A percentile compares a stretch with the other conserved stretches of the same genome.
These are phyloP conservation scores for Podaxis pistillaris DNA, from an alignment of 768 basidiomycete species.

Conservation along the genomic window DNA sequence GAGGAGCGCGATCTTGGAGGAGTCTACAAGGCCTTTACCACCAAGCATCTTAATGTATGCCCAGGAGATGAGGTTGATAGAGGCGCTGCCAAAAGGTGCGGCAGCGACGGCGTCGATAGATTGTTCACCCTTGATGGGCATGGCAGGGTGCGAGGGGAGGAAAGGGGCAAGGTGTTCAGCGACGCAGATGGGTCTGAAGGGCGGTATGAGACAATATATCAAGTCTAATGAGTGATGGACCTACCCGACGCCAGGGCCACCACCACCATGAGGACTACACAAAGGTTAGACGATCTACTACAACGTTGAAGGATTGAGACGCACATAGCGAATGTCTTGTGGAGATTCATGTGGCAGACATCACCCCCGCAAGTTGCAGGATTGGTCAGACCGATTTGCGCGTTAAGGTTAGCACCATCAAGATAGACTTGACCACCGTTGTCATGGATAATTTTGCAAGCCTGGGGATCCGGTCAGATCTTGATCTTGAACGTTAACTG, in stretches of 20 bases:
- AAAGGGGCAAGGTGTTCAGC: conserved; percentile 93
- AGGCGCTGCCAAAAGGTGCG: conserved; percentile 92
- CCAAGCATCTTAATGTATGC: conserved; percentile 99
- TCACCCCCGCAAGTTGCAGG: conserved; percentile 96
- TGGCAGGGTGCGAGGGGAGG: conserved; percentile 83
- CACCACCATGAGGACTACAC: conserved; percentile 89
- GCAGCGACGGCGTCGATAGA: conserved; percentile 89
- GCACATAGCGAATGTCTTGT: conserved; percentile 96
- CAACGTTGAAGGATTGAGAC: conserved; percentile 20
- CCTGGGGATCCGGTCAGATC: conserved; percentile 37
- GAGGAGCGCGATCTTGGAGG: conserved; percentile 84
- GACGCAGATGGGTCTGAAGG: conserved; percentile 81
- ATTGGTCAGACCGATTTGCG: conserved; percentile 90
- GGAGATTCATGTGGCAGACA: conserved; percentile 96
- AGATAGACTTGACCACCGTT: conserved; percentile 97
- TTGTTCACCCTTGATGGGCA: conserved; percentile 61
- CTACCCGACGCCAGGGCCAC: conserved; percentile 93
- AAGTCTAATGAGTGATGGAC: conserved; percentile 17
- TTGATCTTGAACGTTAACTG: not conserved
- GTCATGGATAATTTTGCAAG: conserved; percentile 91
- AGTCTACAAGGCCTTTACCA: conserved; percentile 81
- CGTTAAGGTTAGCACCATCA: conserved; percentile 95
- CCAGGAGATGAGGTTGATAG: conserved; percentile 96
- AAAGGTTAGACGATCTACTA: not conserved
- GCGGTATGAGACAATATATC: conserved; percentile 10